Conservation (phyloP, 768 basidiomycete species). For the Amanita rimosa region DNA sequence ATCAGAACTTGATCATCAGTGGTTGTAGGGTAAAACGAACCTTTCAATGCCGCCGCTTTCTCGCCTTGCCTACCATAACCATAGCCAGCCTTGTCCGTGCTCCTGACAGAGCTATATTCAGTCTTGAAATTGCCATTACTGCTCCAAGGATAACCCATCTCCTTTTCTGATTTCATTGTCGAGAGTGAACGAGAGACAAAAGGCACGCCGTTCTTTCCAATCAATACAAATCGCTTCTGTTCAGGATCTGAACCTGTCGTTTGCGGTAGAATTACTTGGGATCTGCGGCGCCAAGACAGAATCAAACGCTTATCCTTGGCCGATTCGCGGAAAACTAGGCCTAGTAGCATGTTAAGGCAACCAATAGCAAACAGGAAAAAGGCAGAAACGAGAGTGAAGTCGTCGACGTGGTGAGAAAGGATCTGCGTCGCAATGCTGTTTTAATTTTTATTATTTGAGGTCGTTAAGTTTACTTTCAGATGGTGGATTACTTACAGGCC, state of each 20-base stretch:
- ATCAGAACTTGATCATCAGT: neutral
- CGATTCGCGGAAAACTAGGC: constrained; percentile 65
- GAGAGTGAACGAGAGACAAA: constrained; percentile 4
- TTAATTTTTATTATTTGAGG: neutral
- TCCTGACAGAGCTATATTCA: constrained; percentile 14
- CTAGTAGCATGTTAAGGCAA: constrained; percentile 73
- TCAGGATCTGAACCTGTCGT: neutral
- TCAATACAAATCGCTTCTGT: constrained; percentile 2
- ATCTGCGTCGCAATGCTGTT: constrained; percentile 54
- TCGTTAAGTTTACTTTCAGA: neutral
- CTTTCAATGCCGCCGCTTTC: constrained; percentile 61
- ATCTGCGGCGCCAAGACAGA: constrained; percentile 51
- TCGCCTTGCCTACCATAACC: constrained; percentile 80
- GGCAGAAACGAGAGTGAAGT: constrained; percentile 78
- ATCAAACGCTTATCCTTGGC: constrained; percentile 60
- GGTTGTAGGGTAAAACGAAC: constrained; percentile 18
- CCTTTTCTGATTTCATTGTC: constrained; percentile 2
- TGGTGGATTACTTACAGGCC: constrained; percentile 43
- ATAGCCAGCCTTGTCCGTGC: constrained; percentile 33
- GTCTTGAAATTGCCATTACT: constrained; percentile 8
- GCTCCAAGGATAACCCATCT: constrained; percentile 2
- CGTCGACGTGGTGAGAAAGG: constrained; percentile 69
- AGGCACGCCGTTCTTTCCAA: constrained; percentile 2
- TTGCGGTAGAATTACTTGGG: constrained; percentile 42
- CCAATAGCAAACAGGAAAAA: constrained; percentile 81